Conservation (phyloP, 2,329 filamentous ascomycete species). For the Claviceps pusilla region DNA sequence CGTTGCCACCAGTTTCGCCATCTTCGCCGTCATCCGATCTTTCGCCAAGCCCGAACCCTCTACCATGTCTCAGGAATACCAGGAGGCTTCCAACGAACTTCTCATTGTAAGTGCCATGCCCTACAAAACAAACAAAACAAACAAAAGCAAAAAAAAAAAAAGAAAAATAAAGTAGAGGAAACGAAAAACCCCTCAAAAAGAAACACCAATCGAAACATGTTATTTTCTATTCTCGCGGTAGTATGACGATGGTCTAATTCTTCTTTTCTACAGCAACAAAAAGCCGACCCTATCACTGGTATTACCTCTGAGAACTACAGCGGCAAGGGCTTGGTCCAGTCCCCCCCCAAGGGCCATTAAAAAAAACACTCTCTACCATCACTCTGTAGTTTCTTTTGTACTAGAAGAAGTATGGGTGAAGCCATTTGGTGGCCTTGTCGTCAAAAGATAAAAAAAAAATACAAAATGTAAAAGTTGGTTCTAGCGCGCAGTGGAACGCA, state of each 20-base stretch:
- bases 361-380: slow-evolving; percentile 8
- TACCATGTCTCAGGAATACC: slow-evolving; percentile 95
- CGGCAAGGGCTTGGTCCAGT: slow-evolving; percentile 68
- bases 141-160: too few relatives aligned
- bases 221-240: not conserved
- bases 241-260: not conserved
- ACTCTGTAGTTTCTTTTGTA: slow-evolving; percentile 19
- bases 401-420: slow-evolving; percentile 17
- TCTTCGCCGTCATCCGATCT: slow-evolving; percentile 60
- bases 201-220: too few relatives aligned
- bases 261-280: slow-evolving; percentile 48
- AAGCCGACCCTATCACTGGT: slow-evolving; percentile 75
- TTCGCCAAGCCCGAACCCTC: slow-evolving; percentile 59
- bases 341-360: slow-evolving; percentile 39
- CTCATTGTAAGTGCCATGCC: slow-evolving; percentile 52
- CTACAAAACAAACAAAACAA: not conserved
- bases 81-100: slow-evolving; percentile 89
- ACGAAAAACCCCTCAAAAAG: not conserved
- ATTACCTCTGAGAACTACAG: slow-evolving; percentile 63
- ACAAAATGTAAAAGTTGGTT: slow-evolving; percentile 18
- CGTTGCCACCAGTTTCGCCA: slow-evolving; percentile 46
- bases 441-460: slow-evolving; percentile 6
- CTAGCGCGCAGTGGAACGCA: slow-evolving; percentile 14
- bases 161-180: not conserved
- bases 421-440: slow-evolving; percentile 13